Evolutionary conservation across 495 filamentous ascomycete genomes (phyloP).

Genomic region (Poronia punctata): DNA sequence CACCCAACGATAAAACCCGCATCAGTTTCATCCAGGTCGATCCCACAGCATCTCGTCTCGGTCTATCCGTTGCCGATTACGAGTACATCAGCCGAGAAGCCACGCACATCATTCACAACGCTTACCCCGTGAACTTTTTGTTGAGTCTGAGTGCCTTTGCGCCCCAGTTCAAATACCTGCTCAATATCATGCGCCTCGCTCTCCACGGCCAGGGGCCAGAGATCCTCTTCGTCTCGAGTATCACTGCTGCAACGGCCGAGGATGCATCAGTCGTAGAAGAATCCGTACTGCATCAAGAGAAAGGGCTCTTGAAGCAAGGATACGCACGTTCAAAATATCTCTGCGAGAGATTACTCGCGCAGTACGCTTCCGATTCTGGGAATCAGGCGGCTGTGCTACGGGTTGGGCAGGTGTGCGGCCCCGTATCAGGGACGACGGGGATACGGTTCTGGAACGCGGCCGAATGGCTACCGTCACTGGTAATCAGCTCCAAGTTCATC

Average conservation of each 20-base stretch:
- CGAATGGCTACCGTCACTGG: conserved; percentile 20
- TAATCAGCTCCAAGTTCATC: conserved; percentile 13
- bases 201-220: conserved; percentile 5
- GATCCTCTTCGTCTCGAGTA: conserved; percentile 19
- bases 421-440: conserved; percentile 4
- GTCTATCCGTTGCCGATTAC: conserved; percentile 14
- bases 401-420: conserved; percentile 19
- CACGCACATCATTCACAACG: conserved; percentile 24
- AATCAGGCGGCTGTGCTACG: conserved; percentile 12
- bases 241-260: conserved; percentile 5
- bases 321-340: conserved; percentile 18
- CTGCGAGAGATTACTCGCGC: conserved; percentile 14
- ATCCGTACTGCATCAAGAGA: conserved; percentile 4
- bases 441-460: conserved; percentile 9
- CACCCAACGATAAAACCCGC: background rate
- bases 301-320: conserved; percentile 13
- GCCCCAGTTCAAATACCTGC: conserved; percentile 16
- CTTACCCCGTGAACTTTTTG: conserved; percentile 32
- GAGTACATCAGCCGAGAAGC: conserved; percentile 3
- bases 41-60: conserved; percentile 17
- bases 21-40: conserved; percentile 2
- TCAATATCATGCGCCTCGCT: conserved; percentile 19
- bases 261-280: conserved; percentile 8
- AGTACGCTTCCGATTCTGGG: conserved; percentile 5
- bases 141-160: conserved; percentile 23